Evolutionary conservation across 164 flowering plant genomes (phyloP).

Genomic region (Protea cynaroides): DNA sequence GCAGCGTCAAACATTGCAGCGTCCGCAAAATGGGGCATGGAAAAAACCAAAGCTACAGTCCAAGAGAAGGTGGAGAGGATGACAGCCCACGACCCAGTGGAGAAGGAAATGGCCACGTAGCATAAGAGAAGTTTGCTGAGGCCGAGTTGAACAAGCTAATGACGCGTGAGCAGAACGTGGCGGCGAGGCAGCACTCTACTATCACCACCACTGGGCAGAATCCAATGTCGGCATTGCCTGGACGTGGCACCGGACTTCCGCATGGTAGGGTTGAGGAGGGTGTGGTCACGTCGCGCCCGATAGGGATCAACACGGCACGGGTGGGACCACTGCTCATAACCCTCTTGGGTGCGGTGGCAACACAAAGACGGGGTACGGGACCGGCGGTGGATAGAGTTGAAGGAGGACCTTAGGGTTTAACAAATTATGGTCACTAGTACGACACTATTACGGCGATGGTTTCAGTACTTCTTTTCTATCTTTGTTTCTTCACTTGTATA

Average conservation of each 20-base stretch:
- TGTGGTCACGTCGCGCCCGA: slow-evolving; percentile 28
- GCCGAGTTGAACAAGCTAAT: slow-evolving; percentile 52
- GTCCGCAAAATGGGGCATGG: background rate
- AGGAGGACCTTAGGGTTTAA: too few species aligned
- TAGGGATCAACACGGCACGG: slow-evolving; percentile 11
- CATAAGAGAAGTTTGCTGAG: slow-evolving; percentile 32
- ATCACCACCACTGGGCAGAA: slow-evolving; percentile 27
- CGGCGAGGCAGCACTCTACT: slow-evolving; percentile 26
- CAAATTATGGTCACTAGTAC: too few species aligned
- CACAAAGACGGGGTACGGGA: too few species aligned
- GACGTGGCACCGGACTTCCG: slow-evolving; percentile 31
- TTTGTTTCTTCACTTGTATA: too few species aligned
- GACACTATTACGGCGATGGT: too few species aligned
- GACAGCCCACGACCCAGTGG: slow-evolving; percentile 31
- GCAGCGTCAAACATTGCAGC: background rate
- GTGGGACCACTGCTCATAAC: too few species aligned
- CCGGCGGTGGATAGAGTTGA: too few species aligned
- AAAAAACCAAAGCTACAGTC: background rate
- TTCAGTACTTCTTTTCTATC: too few species aligned
- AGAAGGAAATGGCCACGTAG: slow-evolving; percentile 52
- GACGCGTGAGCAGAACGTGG: slow-evolving; percentile 32
- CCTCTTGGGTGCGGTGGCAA: too few species aligned
- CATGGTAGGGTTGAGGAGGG: slow-evolving; percentile 36
- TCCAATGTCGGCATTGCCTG: slow-evolving; percentile 31
- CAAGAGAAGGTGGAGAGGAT: slow-evolving; percentile 25